These are phyloP conservation scores for Oryza coarctata DNA, from an alignment of 176 grass and related monocot species.

Conservation along the genomic window DNA sequence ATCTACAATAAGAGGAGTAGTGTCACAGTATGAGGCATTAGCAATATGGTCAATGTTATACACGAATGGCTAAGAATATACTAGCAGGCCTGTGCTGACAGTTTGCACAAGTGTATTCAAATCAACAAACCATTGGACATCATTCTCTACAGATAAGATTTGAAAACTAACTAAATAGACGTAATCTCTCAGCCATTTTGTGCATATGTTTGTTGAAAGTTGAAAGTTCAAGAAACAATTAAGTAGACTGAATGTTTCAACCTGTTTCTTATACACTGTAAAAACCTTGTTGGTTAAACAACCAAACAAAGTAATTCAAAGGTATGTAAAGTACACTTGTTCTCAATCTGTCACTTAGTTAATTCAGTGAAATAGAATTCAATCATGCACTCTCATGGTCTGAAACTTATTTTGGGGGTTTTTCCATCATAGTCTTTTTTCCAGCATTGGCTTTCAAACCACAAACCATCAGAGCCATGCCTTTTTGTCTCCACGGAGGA, in stretches of 20 bases:
- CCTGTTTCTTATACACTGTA: neutral
- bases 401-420: too few relatives aligned
- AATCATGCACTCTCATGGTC: too few relatives aligned
- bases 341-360: neutral
- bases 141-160: neutral
- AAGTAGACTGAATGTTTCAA: neutral
- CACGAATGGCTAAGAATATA: neutral
- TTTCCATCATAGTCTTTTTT: too few relatives aligned
- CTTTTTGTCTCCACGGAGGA: neutral
- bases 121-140: neutral
- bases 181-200: neutral
- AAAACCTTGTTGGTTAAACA: neutral
- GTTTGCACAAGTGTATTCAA: neutral
- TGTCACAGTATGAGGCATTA: neutral
- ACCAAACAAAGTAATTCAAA: neutral
- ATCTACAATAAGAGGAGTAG: neutral
- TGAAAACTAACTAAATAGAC: neutral
- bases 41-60: neutral
- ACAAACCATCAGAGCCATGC: too few relatives aligned
- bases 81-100: neutral
- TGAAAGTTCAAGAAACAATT: neutral
- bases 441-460: too few relatives aligned
- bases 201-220: neutral
- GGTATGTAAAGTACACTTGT: neutral
- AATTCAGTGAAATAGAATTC: neutral